Conservation (phyloP, 352 stramenopile genomes). For the Phytophthora tubulina region DNA sequence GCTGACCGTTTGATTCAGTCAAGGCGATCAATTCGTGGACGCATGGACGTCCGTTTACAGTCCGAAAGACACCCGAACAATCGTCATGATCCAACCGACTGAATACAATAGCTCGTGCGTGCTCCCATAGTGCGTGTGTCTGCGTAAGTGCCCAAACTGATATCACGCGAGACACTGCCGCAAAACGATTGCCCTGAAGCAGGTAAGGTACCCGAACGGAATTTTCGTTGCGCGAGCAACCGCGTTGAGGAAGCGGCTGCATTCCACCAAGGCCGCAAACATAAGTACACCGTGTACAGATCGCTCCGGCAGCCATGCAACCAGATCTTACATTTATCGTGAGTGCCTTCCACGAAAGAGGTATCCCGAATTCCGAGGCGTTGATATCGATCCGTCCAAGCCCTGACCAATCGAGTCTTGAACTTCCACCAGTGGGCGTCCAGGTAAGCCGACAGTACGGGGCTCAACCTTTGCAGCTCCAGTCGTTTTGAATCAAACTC, state of each 20-base stretch:
- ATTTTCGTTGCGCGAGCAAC: background rate
- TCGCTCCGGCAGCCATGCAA: background rate
- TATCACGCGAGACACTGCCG: background rate
- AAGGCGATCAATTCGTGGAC: background rate
- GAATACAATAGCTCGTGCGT: background rate
- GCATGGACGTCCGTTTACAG: background rate
- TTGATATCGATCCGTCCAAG: slow-evolving; percentile 1
- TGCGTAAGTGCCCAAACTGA: background rate
- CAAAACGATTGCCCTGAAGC: background rate
- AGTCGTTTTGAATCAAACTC: background rate
- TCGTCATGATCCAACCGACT: background rate
- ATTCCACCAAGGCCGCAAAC: background rate
- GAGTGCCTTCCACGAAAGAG: background rate
- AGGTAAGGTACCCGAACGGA: background rate
- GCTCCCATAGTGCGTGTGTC: background rate
- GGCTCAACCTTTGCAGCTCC: background rate
- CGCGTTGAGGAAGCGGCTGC: background rate
- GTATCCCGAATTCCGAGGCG: background rate
- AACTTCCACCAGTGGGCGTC: slow-evolving; percentile 12
- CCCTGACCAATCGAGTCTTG: background rate
- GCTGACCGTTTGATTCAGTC: background rate
- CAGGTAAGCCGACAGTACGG: background rate
- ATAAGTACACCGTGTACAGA: slow-evolving; percentile 8
- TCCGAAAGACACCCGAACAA: no score
- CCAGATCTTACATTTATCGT: slow-evolving; percentile 1